phyloP scores from a whole-genome alignment of 306 rosid species.

The Cicer yamashitae region DNA sequence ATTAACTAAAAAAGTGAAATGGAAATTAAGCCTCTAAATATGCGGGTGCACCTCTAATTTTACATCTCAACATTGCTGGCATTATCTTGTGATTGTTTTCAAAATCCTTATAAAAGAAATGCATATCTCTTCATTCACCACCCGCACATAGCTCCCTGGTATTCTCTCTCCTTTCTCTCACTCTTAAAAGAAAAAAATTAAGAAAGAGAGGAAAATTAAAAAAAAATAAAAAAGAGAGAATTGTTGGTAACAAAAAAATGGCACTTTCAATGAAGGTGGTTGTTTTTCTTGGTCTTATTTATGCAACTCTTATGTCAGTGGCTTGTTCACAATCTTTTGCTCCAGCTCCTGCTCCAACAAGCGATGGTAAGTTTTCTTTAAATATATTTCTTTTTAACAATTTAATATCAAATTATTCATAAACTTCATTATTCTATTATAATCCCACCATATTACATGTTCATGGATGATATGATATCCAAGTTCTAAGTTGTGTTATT shows the following conservation, averaged over 20 bases:
- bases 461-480: not conserved
- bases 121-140: conserved; percentile 2
- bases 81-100: not conserved
- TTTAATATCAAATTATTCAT: not conserved
- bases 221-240: conserved; percentile 18
- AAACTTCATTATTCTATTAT: not conserved
- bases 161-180: conserved; percentile 45
- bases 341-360: conserved; percentile 51
- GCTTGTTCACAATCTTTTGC: conserved; percentile 52
- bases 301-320: conserved; percentile 46
- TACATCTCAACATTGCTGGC: conserved; percentile 8
- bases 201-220: not conserved
- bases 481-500: not conserved
- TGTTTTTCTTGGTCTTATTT: conserved; percentile 49
- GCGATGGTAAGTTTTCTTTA: conserved; percentile 55
- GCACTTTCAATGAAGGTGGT: conserved; percentile 37
- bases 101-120: conserved; percentile 41
- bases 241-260: conserved; percentile 37
- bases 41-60: conserved; percentile 46
- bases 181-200: not conserved
- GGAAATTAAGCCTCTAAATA: conserved; percentile 33
- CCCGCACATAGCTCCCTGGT: conserved; percentile 19
- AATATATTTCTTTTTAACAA: not conserved
- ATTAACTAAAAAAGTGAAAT: not conserved
- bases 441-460: not conserved